These are phyloP conservation scores for Hyphochytrium catenoides DNA, from an alignment of 352 stramenopile species.

Conservation along the genomic window DNA sequence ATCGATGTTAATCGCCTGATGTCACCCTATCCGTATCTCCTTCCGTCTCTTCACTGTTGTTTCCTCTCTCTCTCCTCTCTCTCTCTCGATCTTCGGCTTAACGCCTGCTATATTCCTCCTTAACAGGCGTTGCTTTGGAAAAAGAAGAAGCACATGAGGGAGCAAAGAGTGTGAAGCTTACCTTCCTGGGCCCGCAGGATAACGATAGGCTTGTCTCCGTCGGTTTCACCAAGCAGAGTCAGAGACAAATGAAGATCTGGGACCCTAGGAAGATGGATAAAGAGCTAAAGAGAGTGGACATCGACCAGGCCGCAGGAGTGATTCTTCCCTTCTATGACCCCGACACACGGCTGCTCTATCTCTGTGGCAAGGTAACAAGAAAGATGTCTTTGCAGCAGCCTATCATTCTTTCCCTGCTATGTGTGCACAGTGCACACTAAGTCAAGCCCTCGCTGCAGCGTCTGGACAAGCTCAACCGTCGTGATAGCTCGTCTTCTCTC, in stretches of 20 bases:
- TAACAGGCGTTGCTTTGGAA: slow-evolving; percentile 25
- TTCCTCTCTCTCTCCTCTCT: no score
- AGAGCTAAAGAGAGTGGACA: slow-evolving; percentile 78
- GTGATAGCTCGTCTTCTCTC: no score
- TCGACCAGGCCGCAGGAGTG: slow-evolving; percentile 91
- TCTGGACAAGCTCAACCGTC: no score
- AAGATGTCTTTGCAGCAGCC: no score
- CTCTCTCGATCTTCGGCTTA: no score
- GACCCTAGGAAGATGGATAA: slow-evolving; percentile 66
- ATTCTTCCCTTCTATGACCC: slow-evolving; percentile 98
- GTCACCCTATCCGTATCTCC: no score
- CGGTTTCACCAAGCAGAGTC: slow-evolving; percentile 86
- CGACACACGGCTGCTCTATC: slow-evolving; percentile 93
- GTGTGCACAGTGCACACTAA: no score
- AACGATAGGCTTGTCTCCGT: slow-evolving; percentile 88
- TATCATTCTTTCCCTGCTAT: no score
- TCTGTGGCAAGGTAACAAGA: slow-evolving; percentile 71
- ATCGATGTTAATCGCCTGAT: no score
- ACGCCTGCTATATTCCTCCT: no score
- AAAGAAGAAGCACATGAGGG: slow-evolving; percentile 85
- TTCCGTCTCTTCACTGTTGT: no score
- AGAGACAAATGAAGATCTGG: slow-evolving; percentile 75
- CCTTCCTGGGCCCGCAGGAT: slow-evolving; percentile 80
- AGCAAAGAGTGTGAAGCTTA: slow-evolving; percentile 91
- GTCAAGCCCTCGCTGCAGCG: no score